Evolutionary conservation across 192 early-diverging fungal genomes (phyloP).

Genomic region (Coemansia sp.): DNA sequence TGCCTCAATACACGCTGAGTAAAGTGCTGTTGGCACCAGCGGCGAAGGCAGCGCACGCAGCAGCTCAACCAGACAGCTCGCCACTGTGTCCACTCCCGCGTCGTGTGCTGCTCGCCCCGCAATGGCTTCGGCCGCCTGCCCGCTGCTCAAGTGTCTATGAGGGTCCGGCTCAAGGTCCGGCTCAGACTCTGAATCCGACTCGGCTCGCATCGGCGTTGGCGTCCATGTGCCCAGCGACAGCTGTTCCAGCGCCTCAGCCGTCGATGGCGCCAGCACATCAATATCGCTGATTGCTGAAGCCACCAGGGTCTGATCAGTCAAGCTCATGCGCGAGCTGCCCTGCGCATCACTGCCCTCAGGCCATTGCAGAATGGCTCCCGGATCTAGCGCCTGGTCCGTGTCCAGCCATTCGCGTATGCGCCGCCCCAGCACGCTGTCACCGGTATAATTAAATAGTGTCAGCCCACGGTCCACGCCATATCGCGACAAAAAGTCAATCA

Average conservation of each 20-base stretch:
- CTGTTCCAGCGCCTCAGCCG: conserved; percentile 39
- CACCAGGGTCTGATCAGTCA: conserved; percentile 44
- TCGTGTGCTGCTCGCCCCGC: conserved; percentile 41
- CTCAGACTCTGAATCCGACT: conserved; percentile 8
- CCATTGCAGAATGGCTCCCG: conserved; percentile 25
- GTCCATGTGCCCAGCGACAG: conserved; percentile 30
- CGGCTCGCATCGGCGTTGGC: conserved; percentile 3
- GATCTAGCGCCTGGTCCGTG: conserved; percentile 51
- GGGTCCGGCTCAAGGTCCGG: neutral
- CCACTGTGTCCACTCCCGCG: conserved; percentile 69
- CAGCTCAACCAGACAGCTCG: conserved; percentile 64
- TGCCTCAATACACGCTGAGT: conserved; percentile 63
- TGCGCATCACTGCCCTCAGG: neutral
- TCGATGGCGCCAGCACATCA: conserved; percentile 15
- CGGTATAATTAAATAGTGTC: conserved; percentile 47
- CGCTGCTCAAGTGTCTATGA: conserved; percentile 13
- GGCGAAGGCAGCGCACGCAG: conserved; percentile 71
- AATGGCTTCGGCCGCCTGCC: conserved; percentile 46
- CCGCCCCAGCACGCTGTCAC: conserved; percentile 62
- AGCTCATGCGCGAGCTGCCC: conserved; percentile 14
- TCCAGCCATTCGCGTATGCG: conserved; percentile 83
- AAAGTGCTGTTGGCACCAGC: conserved; percentile 67
- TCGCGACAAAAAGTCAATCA: conserved; percentile 51
- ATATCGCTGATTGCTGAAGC: conserved; percentile 25
- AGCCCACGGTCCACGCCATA: conserved; percentile 33